Evolutionary conservation across 192 early-diverging fungal species (phyloP).

Genomic region (Coemansia sp.): DNA sequence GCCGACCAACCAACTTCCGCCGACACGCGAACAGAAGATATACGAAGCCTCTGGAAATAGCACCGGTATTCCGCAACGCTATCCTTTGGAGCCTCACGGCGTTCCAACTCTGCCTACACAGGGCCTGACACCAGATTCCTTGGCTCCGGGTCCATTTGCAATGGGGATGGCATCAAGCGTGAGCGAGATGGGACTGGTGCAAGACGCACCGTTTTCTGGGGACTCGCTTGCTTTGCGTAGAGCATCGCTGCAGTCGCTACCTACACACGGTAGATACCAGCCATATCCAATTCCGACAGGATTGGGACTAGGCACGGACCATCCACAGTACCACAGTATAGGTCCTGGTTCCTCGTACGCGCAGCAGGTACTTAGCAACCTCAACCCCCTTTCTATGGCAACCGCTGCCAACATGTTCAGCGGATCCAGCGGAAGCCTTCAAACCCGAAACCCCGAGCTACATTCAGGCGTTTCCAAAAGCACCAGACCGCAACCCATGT

Average conservation of each 20-base stretch:
- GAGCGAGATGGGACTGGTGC: conserved; percentile 36
- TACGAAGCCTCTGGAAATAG: neutral
- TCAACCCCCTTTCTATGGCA: conserved; percentile 13
- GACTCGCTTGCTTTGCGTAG: conserved; percentile 23
- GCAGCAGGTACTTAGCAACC: conserved; percentile 2
- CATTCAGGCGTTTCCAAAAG: neutral
- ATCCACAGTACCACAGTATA: neutral
- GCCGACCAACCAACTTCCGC: conserved; percentile 27
- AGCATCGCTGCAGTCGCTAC: conserved; percentile 41
- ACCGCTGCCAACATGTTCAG: neutral
- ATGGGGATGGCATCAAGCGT: conserved; percentile 45
- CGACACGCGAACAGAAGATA: conserved; percentile 5
- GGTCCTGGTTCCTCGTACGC: neutral
- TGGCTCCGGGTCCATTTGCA: conserved; percentile 11
- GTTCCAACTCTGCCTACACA: conserved; percentile 2
- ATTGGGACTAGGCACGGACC: neutral
- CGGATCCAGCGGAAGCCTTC: neutral
- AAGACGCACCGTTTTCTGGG: conserved; percentile 6
- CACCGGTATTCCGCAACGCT: neutral
- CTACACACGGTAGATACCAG: conserved; percentile 35
- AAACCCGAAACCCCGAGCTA: neutral
- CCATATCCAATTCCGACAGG: conserved; percentile 30
- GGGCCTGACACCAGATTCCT: neutral
- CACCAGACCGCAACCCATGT: neutral
- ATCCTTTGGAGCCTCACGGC: neutral